phyloP scores from a whole-genome alignment of 2,329 filamentous ascomycete species.

The Venturia carpophila region DNA sequence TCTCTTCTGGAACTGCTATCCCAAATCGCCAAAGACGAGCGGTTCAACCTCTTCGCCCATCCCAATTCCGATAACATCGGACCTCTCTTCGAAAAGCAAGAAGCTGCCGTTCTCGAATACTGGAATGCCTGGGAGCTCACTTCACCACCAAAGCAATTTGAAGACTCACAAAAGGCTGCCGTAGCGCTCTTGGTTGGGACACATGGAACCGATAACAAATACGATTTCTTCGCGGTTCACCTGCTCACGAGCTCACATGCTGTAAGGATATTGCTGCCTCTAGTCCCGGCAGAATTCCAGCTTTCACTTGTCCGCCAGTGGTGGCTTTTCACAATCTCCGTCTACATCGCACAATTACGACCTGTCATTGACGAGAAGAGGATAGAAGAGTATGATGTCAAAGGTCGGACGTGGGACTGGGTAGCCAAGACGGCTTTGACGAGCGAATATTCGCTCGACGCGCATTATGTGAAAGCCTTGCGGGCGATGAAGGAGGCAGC shows the following conservation, averaged over 20 bases:
- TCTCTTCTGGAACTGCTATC: conserved; percentile 64
- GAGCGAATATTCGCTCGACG: conserved; percentile 60
- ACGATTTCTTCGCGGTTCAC: conserved; percentile 79
- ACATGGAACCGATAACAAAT: conserved; percentile 44
- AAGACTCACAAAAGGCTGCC: conserved; percentile 55
- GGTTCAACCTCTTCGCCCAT: conserved; percentile 59
- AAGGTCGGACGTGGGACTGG: conserved; percentile 66
- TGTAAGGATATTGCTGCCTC: conserved; percentile 72
- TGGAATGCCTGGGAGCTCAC: conserved; percentile 78
- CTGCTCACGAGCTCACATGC: conserved; percentile 81
- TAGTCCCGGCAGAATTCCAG: conserved; percentile 67
- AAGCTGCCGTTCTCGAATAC: conserved; percentile 68
- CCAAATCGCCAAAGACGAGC: conserved; percentile 59
- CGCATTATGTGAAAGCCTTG: conserved; percentile 69
- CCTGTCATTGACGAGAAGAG: conserved; percentile 62
- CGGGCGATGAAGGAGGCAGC: conserved; percentile 68
- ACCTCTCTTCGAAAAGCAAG: conserved; percentile 58
- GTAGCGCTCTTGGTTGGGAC: conserved; percentile 46
- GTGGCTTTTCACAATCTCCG: conserved; percentile 74
- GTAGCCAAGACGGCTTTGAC: conserved; percentile 64
- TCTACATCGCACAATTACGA: conserved; percentile 69
- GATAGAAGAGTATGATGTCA: conserved; percentile 52
- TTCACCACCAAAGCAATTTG: conserved; percentile 66
- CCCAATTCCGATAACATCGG: conserved; percentile 55
- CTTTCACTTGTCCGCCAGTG: conserved; percentile 70